Conservation (phyloP, 2,329 filamentous ascomycete genomes). For the Trichoderma citrinoviride region DNA sequence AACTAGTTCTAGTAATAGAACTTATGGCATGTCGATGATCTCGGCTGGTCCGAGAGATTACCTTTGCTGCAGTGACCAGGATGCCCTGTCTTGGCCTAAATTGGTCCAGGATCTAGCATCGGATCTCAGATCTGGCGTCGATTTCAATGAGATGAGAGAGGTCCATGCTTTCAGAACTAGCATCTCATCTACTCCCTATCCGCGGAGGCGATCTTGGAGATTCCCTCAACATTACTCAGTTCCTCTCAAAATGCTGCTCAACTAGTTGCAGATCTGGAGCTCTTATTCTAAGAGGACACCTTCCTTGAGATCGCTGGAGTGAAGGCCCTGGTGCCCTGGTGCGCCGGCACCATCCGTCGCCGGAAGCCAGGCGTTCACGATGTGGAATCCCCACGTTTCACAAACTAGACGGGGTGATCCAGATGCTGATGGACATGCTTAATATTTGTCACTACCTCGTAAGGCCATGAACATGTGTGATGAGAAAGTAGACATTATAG, state of each 20-base stretch:
- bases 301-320: not conserved
- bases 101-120: conserved; percentile 3
- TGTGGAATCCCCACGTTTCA: too few species aligned
- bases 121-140: conserved; percentile 7
- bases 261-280: not conserved
- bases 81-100: conserved; percentile 8
- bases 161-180: not conserved
- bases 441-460: not conserved
- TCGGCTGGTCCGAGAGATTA: conserved; percentile 1
- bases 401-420: not conserved
- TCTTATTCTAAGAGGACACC: not conserved
- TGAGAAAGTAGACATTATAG: not conserved
- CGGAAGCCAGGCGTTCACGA: too few species aligned
- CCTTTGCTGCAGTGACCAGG: not conserved
- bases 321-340: too few species aligned
- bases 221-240: not conserved
- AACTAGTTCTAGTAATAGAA: not conserved
- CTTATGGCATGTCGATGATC: not conserved
- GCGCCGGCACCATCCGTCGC: too few species aligned
- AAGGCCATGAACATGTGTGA: not conserved
- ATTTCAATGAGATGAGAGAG: not conserved
- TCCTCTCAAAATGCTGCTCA: not conserved
- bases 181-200: not conserved
- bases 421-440: not conserved
- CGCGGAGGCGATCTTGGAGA: not conserved